Base-by-base conservation (phyloP, 2,329 filamentous ascomycete genomes). In the Exophiala spinifera region DNA sequence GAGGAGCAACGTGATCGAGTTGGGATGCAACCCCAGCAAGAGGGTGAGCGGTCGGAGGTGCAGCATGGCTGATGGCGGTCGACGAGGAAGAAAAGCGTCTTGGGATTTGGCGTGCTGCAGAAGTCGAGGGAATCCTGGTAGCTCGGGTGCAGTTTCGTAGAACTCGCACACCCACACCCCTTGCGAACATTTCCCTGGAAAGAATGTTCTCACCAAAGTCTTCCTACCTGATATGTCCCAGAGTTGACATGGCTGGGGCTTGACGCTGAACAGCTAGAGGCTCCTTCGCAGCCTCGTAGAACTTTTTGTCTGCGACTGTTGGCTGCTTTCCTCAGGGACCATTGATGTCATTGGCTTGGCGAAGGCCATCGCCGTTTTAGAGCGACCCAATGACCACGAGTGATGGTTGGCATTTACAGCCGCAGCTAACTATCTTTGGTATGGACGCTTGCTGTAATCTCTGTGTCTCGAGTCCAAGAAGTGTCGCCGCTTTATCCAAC, bases 1-100 rank as follows among this genome's bases (percentile, higher is more conserved):
- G 86, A n/a, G 94, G 94, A 3, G 91, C 88, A 61, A 97, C 83
- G 64, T 81, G 87, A 70, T 99, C 94, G 57, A 99, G 76, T 70
- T 99, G 91, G 40, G 78, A 76, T 11, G 82, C 85, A 51, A 88
- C 78, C 13, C 77, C 76, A 14, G 79, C 82, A 46, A 88, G 71
- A 72, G 67, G 82, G 45, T 64, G 62, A n/a, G 59, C 70, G 67
- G 88, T 77, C 11, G 53, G 45, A 49, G 62, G 44, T 20, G 61
- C 33, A 13, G 34, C 56, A 51, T 57, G 44, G 20, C 51, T 46
- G 15, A 40, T 45, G 3, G 60, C 33, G 14, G 58, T 44, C 10
- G 63, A 48, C 4, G 56, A 42, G 1, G 59, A 60, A 11, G 50
- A 56, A 43, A 56, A 60, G 7, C 57, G 56, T 52, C 55, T 55